Percentiles rank a stretch among this genome's conserved stretches.
These are phyloP conservation scores for Cutaneotrichosporon daszewskae DNA, from an alignment of 1,284 basidiomycete species.

Conservation along the genomic window DNA sequence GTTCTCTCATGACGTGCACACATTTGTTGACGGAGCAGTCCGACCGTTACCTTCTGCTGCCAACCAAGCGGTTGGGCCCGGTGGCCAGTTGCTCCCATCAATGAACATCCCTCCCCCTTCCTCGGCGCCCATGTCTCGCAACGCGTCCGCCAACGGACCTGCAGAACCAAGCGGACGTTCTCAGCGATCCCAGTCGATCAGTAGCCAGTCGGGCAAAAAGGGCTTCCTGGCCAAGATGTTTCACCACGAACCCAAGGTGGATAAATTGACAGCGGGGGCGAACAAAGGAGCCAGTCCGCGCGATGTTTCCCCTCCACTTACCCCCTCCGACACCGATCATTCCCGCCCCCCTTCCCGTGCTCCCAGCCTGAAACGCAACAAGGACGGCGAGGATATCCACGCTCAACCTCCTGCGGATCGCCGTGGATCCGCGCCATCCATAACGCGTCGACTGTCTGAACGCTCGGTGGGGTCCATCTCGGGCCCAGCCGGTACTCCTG, in stretches of 20 bases:
- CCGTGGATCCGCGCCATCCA: slow-evolving; percentile 5
- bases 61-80: slow-evolving; percentile 18
- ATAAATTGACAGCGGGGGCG: slow-evolving; percentile 26
- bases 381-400: slow-evolving; percentile 14
- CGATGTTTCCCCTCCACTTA: slow-evolving; percentile 35
- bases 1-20: neutral
- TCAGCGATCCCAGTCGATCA: slow-evolving; percentile 15
- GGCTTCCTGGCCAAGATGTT: slow-evolving; percentile 47
- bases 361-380: slow-evolving; percentile 25
- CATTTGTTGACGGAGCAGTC: slow-evolving; percentile 21
- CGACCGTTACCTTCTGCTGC: slow-evolving; percentile 33
- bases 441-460: slow-evolving; percentile 22
- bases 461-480: slow-evolving; percentile 27
- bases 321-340: slow-evolving; percentile 33
- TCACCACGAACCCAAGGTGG: slow-evolving; percentile 35
- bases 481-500: too few species aligned
- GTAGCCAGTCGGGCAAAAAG: slow-evolving; percentile 35
- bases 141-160: slow-evolving; percentile 25
- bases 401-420: slow-evolving; percentile 5
- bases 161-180: slow-evolving; percentile 7
- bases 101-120: slow-evolving; percentile 37
- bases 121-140: slow-evolving; percentile 38
- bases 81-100: slow-evolving; percentile 3
- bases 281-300: too few species aligned
- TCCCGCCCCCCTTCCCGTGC: slow-evolving; percentile 34